Percentiles rank a stretch among this genome's conserved stretches.
Conservation (phyloP, 305 asterid genomes). For the Euphrasia arctica region DNA sequence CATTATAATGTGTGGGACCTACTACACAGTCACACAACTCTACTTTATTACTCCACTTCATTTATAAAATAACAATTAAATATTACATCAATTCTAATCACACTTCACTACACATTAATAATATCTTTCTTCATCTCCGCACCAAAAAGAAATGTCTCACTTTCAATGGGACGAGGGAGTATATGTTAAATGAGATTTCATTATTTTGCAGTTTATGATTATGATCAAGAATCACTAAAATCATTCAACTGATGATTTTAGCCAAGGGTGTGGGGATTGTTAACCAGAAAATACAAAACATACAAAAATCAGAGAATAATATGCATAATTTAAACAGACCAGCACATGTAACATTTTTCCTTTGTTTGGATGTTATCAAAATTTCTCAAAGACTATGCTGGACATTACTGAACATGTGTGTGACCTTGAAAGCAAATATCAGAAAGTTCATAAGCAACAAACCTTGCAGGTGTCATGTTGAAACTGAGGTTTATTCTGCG, state of each 20-base stretch:
- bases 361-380: neutral
- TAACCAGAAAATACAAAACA: neutral
- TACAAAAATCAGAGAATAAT: slow-evolving; percentile 8
- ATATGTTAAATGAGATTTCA: neutral
- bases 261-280: neutral
- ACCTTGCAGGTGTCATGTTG: slow-evolving; percentile 75
- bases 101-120: no score
- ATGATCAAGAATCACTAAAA: neutral
- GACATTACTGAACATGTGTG: slow-evolving; percentile 2
- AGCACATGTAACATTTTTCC: slow-evolving; percentile 2
- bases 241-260: neutral
- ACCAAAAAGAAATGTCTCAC: no score
- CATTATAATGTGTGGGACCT: no score
- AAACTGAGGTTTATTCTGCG: slow-evolving; percentile 82
- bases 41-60: no score
- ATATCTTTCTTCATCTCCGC: no score
- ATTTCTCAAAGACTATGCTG: neutral
- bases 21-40: no score
- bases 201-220: neutral
- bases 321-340: slow-evolving; percentile 3
- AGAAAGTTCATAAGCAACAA: slow-evolving; percentile 26
- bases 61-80: no score
- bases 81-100: no score
- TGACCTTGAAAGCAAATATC: slow-evolving; percentile 10
- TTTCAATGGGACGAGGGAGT: no score